Evolutionary conservation across 2,329 filamentous ascomycete genomes (phyloP), one percentile per base, ranked within the genome.

Genomic region (Colletotrichum eremochloae): DNA sequence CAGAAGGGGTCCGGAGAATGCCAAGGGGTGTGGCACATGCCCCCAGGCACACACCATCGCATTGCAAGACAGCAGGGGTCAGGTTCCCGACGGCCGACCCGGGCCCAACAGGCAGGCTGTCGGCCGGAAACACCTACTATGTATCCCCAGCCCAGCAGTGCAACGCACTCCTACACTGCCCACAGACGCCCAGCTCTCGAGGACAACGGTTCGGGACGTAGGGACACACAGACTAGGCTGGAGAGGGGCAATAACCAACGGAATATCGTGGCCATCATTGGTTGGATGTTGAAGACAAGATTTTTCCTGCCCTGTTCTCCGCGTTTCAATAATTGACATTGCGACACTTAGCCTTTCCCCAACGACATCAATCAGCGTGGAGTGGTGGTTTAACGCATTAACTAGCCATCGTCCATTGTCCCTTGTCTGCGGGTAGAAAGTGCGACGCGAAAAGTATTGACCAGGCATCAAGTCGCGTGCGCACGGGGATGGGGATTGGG

Each of bases 161-260:
- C 58, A 56, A 55, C 46, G 48, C 62, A 46, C 61, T 60, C 40
- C 31, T 20, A 57, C 55, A 70, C 33, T 67, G 63, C 63, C 48
- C 68, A 67, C 64, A 24, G 68, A 67, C 68, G 50, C 63, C 63
- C 40, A 61, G 68, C 31, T 56, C 33, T 67, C 44, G 36, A 72
- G 58, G 60, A 70, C 67, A 62, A 67, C 71, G 61, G 71, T 71
- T 66, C 70, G 70, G 70, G 66, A 72, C 67, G 70, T 61, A 36
- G 46, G 69, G 55, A 65, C 60, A 65, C 60, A 70, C 48, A 52
- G 42, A 29, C 67, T 72, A 72, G 52, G 67, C 67, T 44, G 67
- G 71, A 66, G 55, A 58, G 62, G 62, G 67, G 31, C 29, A 44
- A 7, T 18, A 48, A 48, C 56, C 61, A 71, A 58, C 57, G 14